These are phyloP conservation scores for Fusarium bactridioides DNA, from an alignment of 2,329 filamentous ascomycete genomes.

Conservation along the genomic window DNA sequence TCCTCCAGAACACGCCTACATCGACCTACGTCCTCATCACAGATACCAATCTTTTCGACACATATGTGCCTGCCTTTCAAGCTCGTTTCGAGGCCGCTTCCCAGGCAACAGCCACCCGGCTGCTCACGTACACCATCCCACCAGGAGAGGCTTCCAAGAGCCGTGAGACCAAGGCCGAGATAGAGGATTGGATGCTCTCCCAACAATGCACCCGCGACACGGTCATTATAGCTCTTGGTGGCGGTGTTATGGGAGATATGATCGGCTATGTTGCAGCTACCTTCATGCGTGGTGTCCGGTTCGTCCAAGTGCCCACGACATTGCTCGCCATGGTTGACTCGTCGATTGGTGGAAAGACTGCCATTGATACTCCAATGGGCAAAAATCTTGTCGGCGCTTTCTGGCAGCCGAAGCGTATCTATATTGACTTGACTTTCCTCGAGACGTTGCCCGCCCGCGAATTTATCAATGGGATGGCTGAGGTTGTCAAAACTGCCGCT, in stretches of 20 bases:
- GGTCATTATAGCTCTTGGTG: constrained; percentile 91
- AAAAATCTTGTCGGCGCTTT: constrained; percentile 97
- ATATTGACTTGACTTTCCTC: constrained; percentile 91
- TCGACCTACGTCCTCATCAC: constrained; percentile 97
- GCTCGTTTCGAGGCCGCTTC: constrained; percentile 45
- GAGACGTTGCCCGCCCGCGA: constrained; percentile 90
- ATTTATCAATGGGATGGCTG: constrained; percentile 98
- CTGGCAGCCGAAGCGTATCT: constrained; percentile 94
- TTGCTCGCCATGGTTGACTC: constrained; percentile 98
- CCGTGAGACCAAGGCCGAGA: constrained; percentile 89
- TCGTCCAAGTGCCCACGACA: constrained; percentile 96
- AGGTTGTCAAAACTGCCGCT: constrained; percentile 96
- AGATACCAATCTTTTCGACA: constrained; percentile 86
- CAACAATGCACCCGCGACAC: constrained; percentile 95
- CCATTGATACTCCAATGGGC: constrained; percentile 93
- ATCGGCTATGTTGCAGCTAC: constrained; percentile 97
- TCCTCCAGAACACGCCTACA: constrained; percentile 78
- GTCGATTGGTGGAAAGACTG: constrained; percentile 97
- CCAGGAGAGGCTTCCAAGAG: constrained; percentile 95
- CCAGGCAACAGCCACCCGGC: constrained; percentile 58
- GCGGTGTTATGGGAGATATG: constrained; percentile 97
- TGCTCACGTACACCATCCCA: constrained; percentile 86
- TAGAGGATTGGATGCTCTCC: constrained; percentile 96
- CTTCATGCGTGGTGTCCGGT: constrained; percentile 96
- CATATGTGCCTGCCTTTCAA: constrained; percentile 83